phyloP scores from a whole-genome alignment of 2,329 filamentous ascomycete genomes.

The Emericellopsis cladophorae region DNA sequence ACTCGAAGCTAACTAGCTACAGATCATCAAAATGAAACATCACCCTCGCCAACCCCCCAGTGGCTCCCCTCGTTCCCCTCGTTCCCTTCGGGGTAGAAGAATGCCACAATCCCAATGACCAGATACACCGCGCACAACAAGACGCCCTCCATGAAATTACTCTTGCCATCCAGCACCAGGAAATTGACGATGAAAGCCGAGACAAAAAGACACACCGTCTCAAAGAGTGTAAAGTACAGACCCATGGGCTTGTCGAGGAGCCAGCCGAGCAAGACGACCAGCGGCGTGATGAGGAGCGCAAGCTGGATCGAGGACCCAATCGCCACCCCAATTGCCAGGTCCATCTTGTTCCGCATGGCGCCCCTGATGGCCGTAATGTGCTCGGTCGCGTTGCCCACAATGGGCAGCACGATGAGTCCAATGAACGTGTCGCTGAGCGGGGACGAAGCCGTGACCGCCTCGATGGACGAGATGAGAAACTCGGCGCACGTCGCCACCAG shows the following conservation, averaged over 20 bases:
- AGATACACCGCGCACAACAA: slow-evolving; percentile 54
- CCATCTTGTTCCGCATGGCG: slow-evolving; percentile 65
- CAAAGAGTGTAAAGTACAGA: slow-evolving; percentile 78
- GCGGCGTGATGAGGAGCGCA: slow-evolving; percentile 56
- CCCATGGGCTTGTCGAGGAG: slow-evolving; percentile 56
- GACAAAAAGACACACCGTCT: slow-evolving; percentile 78
- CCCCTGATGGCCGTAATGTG: slow-evolving; percentile 61
- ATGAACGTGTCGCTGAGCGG: slow-evolving; percentile 54
- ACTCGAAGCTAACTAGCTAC: not conserved
- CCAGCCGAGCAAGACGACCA: slow-evolving; percentile 63
- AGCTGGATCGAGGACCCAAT: slow-evolving; percentile 63
- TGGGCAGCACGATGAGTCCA: slow-evolving; percentile 58
- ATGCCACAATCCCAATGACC: slow-evolving; percentile 54
- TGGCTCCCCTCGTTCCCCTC: slow-evolving; percentile 37
- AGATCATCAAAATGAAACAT: not conserved
- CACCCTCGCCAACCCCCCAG: slow-evolving; percentile 12
- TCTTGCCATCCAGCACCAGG: slow-evolving; percentile 71
- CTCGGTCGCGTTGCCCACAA: slow-evolving; percentile 63
- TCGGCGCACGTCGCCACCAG: slow-evolving; percentile 58
- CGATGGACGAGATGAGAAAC: slow-evolving; percentile 56
- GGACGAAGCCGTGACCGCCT: slow-evolving; percentile 43
- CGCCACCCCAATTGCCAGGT: slow-evolving; percentile 59
- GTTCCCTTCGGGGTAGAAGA: slow-evolving; percentile 46
- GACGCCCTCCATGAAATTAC: slow-evolving; percentile 76
- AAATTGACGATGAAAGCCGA: slow-evolving; percentile 82